Conservation (phyloP, 2,329 filamentous ascomycete species). For the Stachybotrys chartarum region DNA sequence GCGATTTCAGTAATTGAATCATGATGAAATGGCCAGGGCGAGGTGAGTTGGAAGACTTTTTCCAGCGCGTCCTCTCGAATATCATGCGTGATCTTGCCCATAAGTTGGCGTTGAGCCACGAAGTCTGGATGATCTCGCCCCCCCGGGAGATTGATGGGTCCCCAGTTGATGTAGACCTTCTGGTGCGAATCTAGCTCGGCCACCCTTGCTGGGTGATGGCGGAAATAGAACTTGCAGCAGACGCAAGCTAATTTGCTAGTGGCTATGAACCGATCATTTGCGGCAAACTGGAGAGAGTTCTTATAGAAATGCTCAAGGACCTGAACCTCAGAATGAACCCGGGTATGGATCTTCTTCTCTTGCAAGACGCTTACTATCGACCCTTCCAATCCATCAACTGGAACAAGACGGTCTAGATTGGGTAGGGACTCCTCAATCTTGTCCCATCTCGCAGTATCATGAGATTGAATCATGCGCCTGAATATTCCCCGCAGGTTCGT, state of each 20-base stretch:
- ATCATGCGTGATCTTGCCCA: not conserved
- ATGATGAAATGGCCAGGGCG: too few relatives aligned
- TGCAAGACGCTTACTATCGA: too few relatives aligned
- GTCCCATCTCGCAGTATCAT: too few relatives aligned
- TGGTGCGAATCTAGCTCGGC: slow-evolving; percentile 27
- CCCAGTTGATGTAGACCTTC: slow-evolving; percentile 35
- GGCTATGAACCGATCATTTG: slow-evolving; percentile 36
- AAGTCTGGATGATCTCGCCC: not conserved
- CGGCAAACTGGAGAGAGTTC: slow-evolving; percentile 22
- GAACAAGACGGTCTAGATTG: too few relatives aligned
- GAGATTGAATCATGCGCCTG: too few relatives aligned
- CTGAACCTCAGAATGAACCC: slow-evolving; percentile 38
- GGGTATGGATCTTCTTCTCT: slow-evolving; percentile 5
- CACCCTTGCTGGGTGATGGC: slow-evolving; percentile 25
- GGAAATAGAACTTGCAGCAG: slow-evolving; percentile 38
- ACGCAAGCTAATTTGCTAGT: slow-evolving; percentile 46
- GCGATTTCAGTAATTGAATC: too few relatives aligned
- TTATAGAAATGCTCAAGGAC: slow-evolving; percentile 38
- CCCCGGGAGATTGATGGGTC: slow-evolving; percentile 7
- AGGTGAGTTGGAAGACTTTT: too few relatives aligned
- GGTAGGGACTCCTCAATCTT: too few relatives aligned
- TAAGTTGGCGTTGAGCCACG: not conserved
- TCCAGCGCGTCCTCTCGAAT: too few relatives aligned
- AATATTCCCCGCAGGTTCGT: too few relatives aligned
- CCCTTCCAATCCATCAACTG: too few relatives aligned